phyloP scores from a whole-genome alignment of 1,284 basidiomycete species.

The Ganoderma boninense region DNA sequence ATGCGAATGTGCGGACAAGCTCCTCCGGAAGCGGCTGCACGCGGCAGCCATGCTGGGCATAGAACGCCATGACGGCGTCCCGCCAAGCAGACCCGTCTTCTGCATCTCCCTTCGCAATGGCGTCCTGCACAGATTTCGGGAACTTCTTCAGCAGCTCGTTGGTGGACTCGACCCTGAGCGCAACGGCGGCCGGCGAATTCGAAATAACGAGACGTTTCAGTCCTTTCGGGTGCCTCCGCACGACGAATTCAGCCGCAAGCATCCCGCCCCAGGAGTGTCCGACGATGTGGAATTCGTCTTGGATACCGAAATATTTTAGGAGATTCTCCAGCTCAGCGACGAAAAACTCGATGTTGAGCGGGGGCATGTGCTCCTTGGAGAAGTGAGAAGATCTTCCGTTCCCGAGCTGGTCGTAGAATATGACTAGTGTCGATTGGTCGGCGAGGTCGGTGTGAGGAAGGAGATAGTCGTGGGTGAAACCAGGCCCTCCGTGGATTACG shows the following conservation, averaged over 20 bases:
- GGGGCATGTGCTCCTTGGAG: conserved; percentile 34
- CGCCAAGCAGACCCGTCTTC: conserved; percentile 37
- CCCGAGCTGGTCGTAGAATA: conserved; percentile 47
- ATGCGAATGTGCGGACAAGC: conserved; percentile 25
- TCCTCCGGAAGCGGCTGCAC: conserved; percentile 36
- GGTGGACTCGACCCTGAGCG: conserved; percentile 34
- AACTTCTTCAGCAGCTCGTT: conserved; percentile 31
- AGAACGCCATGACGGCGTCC: conserved; percentile 33
- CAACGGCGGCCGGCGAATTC: conserved; percentile 32
- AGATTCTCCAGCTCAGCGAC: conserved; percentile 43
- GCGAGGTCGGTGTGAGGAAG: conserved; percentile 37
- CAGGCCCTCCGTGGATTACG: conserved; percentile 38
- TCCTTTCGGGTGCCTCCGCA: conserved; percentile 35
- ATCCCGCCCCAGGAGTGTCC: conserved; percentile 48
- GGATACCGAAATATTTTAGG: conserved; percentile 37
- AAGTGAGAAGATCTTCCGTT: conserved; percentile 42
- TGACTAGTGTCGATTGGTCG: conserved; percentile 18
- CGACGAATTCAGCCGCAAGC: conserved; percentile 35
- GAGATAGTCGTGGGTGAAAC: conserved; percentile 38
- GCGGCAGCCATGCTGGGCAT: conserved; percentile 33
- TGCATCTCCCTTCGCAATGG: conserved; percentile 31
- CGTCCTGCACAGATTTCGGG: conserved; percentile 37
- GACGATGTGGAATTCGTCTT: conserved; percentile 37
- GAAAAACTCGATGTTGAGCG: conserved; percentile 44
- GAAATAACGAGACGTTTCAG: conserved; percentile 39